Evolutionary conservation across 2,329 filamentous ascomycete species (phyloP).

Genomic region (Pseudogymnoascus verrucosus): DNA sequence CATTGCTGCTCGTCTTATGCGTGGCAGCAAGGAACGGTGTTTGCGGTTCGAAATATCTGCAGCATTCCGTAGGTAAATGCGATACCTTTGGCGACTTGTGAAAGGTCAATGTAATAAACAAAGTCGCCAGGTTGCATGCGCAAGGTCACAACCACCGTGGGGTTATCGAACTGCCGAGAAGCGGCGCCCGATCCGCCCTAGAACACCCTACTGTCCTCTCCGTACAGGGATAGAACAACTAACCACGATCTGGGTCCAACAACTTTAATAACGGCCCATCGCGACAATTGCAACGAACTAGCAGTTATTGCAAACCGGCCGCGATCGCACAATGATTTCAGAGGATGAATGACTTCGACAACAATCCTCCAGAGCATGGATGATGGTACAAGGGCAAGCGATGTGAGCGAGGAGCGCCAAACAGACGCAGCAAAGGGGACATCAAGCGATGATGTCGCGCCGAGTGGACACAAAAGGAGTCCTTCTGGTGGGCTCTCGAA

Average conservation of each 20-base stretch:
- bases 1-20: conserved; percentile 34
- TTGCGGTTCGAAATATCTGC: not conserved
- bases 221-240: not conserved
- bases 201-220: not conserved
- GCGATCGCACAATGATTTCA: conserved; percentile 3
- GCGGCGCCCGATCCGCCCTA: conserved; percentile 3
- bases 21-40: conserved; percentile 1
- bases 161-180: not conserved
- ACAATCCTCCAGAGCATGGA: conserved; percentile 10
- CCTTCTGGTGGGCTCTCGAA: conserved; percentile 52
- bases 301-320: not conserved
- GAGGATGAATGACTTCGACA: conserved; percentile 7
- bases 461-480: conserved; percentile 23
- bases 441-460: not conserved
- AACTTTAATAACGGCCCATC: not conserved
- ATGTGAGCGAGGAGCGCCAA: conserved; percentile 7
- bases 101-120: conserved; percentile 4
- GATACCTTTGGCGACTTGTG: not conserved
- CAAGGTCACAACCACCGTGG: not conserved
- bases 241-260: not conserved
- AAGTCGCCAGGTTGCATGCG: conserved; percentile 3
- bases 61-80: not conserved
- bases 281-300: not conserved
- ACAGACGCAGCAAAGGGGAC: not conserved
- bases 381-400: conserved; percentile 9